Evolutionary conservation across 352 stramenopile genomes (phyloP), one percentile per base, ranked within the genome.

Genomic region (Phytopythium cucurbitacearum): DNA sequence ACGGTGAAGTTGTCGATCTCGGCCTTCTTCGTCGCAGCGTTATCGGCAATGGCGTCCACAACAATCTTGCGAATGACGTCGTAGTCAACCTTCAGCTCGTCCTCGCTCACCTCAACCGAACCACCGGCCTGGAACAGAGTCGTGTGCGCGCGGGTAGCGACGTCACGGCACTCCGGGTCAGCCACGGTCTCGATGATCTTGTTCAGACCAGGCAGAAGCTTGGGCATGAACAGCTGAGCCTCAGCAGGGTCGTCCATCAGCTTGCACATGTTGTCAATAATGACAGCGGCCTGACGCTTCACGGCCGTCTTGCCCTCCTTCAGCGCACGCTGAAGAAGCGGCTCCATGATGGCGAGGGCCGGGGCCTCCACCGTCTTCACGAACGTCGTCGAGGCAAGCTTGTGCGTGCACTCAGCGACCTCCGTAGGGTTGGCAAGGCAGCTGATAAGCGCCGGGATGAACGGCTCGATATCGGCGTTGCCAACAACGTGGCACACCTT

Each of bases 211-310:
- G 96, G 96, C 41, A 99, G 83, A 9, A 99, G 84, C 62, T 98
- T 95, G 28, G 96, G 96, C 71, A 99, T 94, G 80, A 99, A 99
- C 34, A 97, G 86, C 76, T 96, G 94, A 8, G 95, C 97, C 69
- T 98, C 94, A 64, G 97, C 69, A 1, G 97, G 94, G 70, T 99
- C 95, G 71, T 99, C 96, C 61, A 99, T 97, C 40, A 99, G 84
- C 87, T 99, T 99, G 74, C 89, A 98, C 95, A 99, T 98, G 82
- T 99, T 99, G 84, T 99, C 94, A 71, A 98, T 99, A 63, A 99
- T 99, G 59, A 99, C 96, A 62, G 95, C 94, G 48, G 91, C 93
- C 79, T 99, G 96, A 87, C 96, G 93, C 79, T 99, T 98, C 35
- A 98, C 96, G 12, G 96, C 86, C 3, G 85, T 98, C 76, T 97